These are phyloP conservation scores for Anisogramma anomala DNA, from an alignment of 2,329 filamentous ascomycete genomes.

Conservation along the genomic window DNA sequence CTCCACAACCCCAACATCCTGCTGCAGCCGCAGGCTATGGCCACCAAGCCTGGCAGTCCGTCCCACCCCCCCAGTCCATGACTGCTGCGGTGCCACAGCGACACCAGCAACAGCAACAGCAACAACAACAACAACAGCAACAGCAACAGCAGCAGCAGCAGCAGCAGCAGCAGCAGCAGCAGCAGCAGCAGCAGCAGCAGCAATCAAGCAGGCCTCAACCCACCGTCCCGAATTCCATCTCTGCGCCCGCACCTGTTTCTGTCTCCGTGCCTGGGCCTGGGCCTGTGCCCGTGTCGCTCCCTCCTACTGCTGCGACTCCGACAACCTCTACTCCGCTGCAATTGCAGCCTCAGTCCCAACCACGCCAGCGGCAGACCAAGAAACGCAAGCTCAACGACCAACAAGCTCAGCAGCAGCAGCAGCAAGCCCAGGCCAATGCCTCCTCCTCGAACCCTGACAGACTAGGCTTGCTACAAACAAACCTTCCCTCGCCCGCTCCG, in stretches of 20 bases:
- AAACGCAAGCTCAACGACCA: slow-evolving; percentile 14
- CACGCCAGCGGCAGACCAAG: slow-evolving; percentile 14
- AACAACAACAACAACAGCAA: slow-evolving; percentile 13
- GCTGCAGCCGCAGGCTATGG: slow-evolving; percentile 14
- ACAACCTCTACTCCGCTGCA: not conserved
- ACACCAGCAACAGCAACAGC: slow-evolving; percentile 16
- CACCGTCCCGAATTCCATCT: slow-evolving; percentile 12
- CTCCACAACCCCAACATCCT: slow-evolving; percentile 15
- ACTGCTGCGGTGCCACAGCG: slow-evolving; percentile 11
- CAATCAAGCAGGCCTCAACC: slow-evolving; percentile 14
- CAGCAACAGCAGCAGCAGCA: slow-evolving; percentile 14
- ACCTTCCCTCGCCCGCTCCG: slow-evolving; percentile 14
- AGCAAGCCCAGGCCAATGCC: slow-evolving; percentile 14
- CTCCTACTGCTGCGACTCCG: slow-evolving; percentile 7
- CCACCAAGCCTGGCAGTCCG: slow-evolving; percentile 15
- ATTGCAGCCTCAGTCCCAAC: slow-evolving; percentile 2
- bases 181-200: slow-evolving; percentile 12
- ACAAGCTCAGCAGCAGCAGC: slow-evolving; percentile 16
- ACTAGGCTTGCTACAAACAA: slow-evolving; percentile 12
- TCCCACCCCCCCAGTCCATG: slow-evolving; percentile 16
- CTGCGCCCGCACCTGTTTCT: slow-evolving; percentile 11
- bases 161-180: slow-evolving; percentile 4
- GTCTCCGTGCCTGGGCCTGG: slow-evolving; percentile 1
- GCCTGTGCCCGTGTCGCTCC: slow-evolving; percentile 3
- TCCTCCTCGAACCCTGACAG: slow-evolving; percentile 10